phyloP scores from a whole-genome alignment of 1,284 basidiomycete species.

The Heterobasidion irregulare region DNA sequence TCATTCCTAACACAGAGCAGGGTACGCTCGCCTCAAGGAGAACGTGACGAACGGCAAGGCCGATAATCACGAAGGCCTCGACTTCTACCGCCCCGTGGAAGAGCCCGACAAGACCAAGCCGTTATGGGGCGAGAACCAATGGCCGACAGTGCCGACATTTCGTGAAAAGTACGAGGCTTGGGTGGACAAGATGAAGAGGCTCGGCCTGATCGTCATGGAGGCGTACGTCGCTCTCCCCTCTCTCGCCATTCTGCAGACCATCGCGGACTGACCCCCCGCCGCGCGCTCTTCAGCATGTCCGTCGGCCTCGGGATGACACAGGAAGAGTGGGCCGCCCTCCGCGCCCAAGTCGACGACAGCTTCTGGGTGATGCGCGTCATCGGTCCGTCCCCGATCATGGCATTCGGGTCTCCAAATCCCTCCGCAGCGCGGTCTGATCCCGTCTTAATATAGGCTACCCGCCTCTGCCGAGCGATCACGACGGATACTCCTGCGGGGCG shows the following conservation, averaged over 20 bases:
- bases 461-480: conserved; percentile 65
- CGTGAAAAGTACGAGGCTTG: conserved; percentile 57
- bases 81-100: conserved; percentile 70
- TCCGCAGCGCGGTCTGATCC: neutral
- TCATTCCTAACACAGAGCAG: conserved; percentile 24
- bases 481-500: conserved; percentile 80
- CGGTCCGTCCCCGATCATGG: conserved; percentile 32
- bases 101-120: conserved; percentile 60
- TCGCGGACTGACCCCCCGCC: neutral
- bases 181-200: conserved; percentile 74
- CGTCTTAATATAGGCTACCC: conserved; percentile 57
- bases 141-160: conserved; percentile 59
- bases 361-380: conserved; percentile 87
- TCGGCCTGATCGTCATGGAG: conserved; percentile 75
- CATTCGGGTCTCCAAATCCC: neutral
- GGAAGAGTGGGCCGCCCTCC: conserved; percentile 64
- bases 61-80: conserved; percentile 80
- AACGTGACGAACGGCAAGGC: conserved; percentile 81
- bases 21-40: conserved; percentile 65
- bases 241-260: neutral
- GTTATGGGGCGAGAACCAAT: conserved; percentile 79
- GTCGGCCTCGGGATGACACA: conserved; percentile 63
- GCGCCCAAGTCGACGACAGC: conserved; percentile 62
- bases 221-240: conserved; percentile 41
- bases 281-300: conserved; percentile 57